Base-by-base conservation (phyloP, 2,329 filamentous ascomycete species). In the Fusarium haematococcum region DNA sequence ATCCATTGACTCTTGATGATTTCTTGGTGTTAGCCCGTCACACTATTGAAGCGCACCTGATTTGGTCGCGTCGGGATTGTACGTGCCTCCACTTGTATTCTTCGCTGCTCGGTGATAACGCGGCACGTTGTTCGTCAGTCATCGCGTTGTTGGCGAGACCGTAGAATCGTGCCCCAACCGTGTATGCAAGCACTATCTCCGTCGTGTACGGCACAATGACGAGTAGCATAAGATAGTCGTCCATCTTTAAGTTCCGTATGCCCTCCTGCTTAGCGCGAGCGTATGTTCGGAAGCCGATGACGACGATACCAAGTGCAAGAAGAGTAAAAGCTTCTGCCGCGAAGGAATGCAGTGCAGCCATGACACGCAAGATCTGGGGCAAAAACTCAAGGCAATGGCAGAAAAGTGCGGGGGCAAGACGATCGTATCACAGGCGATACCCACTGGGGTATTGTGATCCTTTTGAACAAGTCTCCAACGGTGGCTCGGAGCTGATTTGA, bases 121-220 rank as follows among this genome's bases (percentile, higher is more conserved):
- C 70, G 5, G 76, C 78, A n/a, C 88, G 84, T 65, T 88, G 75
- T 56, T 83, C 81, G 6, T 85, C 83, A 2, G 86, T 87, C 86
- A 89, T 87, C 65, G 81, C 77, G 69, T 85, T 87, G 73, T 88
- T 88, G 43, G 86, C 85, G 1, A 88, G 79, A 1, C 87, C 86
- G 54, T 80, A 79, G 62, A 73, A 77, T 23, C 65, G 67, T 65
- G 81, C 84, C 4, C 84, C 86, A 20, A 88, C 85, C 18, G 57
- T 70, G 41, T 79, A 77, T 0, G 74, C 77, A 27, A 77, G 66
- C 16, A 67, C 67, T 9, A 77, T 78, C 54, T 79, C 78, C 16
- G 41, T 60, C 23, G 68, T 62, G 50, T 74, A 75, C 5, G 63
- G 62, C 9, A 71, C 23, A 20, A 67, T 56, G 16, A 71, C 70